phyloP scores from a whole-genome alignment of 768 basidiomycete genomes.

The Serendipita sp. region DNA sequence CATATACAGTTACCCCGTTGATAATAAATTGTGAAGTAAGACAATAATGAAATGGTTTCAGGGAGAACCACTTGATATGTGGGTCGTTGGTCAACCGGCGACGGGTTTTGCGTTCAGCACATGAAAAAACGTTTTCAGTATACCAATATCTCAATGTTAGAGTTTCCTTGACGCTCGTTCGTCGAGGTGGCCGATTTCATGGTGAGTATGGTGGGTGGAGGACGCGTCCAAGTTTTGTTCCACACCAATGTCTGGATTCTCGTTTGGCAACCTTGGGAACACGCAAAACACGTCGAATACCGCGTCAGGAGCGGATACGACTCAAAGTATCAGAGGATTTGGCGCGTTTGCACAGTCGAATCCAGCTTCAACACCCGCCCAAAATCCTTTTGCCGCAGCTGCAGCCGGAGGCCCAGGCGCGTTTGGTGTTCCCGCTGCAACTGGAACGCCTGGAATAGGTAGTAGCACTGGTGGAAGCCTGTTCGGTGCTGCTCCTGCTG shows the following conservation, averaged over 20 bases:
- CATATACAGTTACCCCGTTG: no score
- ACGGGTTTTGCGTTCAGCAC: no score
- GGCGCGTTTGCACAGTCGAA: constrained; percentile 1
- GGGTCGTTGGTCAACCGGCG: no score
- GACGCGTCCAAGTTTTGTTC: no score
- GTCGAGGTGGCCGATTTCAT: no score
- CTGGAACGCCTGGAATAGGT: background rate
- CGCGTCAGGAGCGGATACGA: background rate
- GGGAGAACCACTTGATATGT: no score
- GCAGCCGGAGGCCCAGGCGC: constrained; percentile 2
- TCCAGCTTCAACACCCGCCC: background rate
- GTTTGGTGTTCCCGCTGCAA: constrained; percentile 9
- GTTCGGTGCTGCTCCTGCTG: constrained; percentile 10
- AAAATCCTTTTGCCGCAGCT: background rate
- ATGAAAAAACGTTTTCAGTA: no score
- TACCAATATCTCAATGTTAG: no score
- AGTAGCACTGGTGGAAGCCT: constrained; percentile 11
- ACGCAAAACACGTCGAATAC: constrained; percentile 9
- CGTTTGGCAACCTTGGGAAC: constrained; percentile 7
- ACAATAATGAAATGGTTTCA: no score
- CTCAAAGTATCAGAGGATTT: constrained; percentile 4
- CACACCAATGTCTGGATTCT: background rate
- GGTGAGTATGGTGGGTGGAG: no score
- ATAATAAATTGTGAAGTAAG: no score
- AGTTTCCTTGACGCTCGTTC: no score